Evolutionary conservation across 768 basidiomycete genomes (phyloP), one percentile per base, ranked within the genome.

Genomic region (Hebeloma cylindrosporum): DNA sequence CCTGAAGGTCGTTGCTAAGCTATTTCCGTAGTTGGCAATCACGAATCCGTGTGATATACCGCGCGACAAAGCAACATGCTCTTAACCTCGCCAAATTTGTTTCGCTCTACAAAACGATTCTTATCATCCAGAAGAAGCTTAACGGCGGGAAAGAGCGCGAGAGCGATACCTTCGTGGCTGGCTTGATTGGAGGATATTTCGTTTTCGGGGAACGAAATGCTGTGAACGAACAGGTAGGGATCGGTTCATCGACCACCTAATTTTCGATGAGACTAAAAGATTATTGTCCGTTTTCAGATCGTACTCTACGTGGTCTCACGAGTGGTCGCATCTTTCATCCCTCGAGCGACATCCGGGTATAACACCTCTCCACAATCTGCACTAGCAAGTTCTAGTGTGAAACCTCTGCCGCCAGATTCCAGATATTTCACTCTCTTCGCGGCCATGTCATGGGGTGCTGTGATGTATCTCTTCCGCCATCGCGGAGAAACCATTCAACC

Each of bases 271-370:
- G 22, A 33, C 26, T 32, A 25, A 47, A 21, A 31, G 34, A 25
- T 46, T 21, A 23, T 39, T 36, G 2, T 35, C 48, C 51, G 52
- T 48, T 48, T 43, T 38, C 51, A 96, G 91, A 96, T 98, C 56
- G 96, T 98, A 16, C 82, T 99, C 48, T 99, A 98, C 60, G 91
- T 99, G 50, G 82, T 88, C 46, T 92, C 92, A 18, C 85, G 96
- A 38, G 90, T 95, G 34, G 74, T 98, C 32, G 86, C 94, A 13
- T 88, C 95, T 5, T 84, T 95, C 70, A 75, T 99, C 25, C 93
- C 96, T 4, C 85, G 96, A 48, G 78, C 87, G 21, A 60, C 71
- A 21, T 55, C 74, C 23, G 72, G 80, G 16, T 79, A 83, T 59
- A 72, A 76, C 29, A 69, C 72, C 20, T 63, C 71, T 9, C 57